phyloP scores from a whole-genome alignment of 768 basidiomycete genomes.

The Gautieria morchelliformis region DNA sequence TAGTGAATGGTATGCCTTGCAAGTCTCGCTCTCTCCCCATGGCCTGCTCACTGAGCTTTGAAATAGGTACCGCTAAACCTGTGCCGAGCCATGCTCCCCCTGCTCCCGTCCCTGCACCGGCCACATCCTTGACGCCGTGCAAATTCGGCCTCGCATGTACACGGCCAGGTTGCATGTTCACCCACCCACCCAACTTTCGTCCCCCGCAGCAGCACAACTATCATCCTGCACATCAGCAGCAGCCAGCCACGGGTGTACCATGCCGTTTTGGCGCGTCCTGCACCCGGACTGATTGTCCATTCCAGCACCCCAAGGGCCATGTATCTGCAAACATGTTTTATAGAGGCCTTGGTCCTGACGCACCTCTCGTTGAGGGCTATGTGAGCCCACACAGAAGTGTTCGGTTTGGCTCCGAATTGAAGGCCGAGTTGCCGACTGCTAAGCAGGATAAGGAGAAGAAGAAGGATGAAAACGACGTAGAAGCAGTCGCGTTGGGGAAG shows the following conservation, averaged over 20 bases:
- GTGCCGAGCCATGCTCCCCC: conserved; percentile 25
- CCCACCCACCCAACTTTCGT: conserved; percentile 44
- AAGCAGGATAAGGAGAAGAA: not conserved
- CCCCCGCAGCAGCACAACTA: conserved; percentile 14
- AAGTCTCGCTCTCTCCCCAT: conserved; percentile 6
- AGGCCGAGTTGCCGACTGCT: not conserved
- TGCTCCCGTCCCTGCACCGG: conserved; percentile 13
- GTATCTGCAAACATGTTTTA: conserved; percentile 75
- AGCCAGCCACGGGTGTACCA: not conserved
- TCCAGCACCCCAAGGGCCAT: conserved; percentile 83
- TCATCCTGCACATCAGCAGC: not conserved
- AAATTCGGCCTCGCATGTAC: conserved; percentile 68
- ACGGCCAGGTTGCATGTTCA: conserved; percentile 54
- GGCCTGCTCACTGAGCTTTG: conserved; percentile 11
- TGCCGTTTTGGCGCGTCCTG: conserved; percentile 84
- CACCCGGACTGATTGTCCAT: conserved; percentile 80
- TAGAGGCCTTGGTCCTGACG: conserved; percentile 54
- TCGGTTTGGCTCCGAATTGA: conserved; percentile 33
- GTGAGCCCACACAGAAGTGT: conserved; percentile 61
- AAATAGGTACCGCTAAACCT: conserved; percentile 9
- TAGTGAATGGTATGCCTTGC: conserved; percentile 43
- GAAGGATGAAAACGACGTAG: conserved; percentile 5
- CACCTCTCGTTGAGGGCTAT: conserved; percentile 46
- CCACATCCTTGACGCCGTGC: conserved; percentile 33
- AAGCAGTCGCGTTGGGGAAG: conserved; percentile 16